phyloP scores from a whole-genome alignment of 1,284 basidiomycete species.

The Sporisorium scitamineum region DNA sequence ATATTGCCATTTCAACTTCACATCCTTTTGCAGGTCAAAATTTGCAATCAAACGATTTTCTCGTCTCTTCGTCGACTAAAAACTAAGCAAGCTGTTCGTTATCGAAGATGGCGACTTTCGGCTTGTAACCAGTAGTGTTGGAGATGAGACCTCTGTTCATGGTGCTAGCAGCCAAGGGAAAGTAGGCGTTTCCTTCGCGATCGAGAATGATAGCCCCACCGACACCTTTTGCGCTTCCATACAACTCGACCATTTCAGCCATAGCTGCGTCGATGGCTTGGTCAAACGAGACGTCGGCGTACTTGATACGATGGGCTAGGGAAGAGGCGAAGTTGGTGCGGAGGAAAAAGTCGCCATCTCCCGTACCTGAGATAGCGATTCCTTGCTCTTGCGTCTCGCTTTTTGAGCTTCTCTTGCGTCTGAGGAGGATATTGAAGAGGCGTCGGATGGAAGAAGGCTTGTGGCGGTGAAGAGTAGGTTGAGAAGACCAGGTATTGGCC shows the following conservation, averaged over 20 bases:
- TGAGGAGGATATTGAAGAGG: not conserved
- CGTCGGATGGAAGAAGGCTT: not conserved
- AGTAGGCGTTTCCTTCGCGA: slow-evolving; percentile 74
- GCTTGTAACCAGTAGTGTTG: slow-evolving; percentile 74
- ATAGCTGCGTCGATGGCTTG: slow-evolving; percentile 76
- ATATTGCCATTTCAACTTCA: too few relatives aligned
- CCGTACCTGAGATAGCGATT: slow-evolving; percentile 83
- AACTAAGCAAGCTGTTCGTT: slow-evolving; percentile 73
- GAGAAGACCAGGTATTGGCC: slow-evolving; percentile 79
- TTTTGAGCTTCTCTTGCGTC: not conserved
- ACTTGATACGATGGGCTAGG: slow-evolving; percentile 78
- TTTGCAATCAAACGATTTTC: not conserved
- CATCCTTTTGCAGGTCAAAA: not conserved
- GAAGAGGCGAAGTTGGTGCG: slow-evolving; percentile 77
- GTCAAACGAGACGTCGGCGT: slow-evolving; percentile 68
- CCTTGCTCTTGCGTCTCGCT: slow-evolving; percentile 69
- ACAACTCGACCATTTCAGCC: slow-evolving; percentile 74
- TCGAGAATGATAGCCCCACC: slow-evolving; percentile 78
- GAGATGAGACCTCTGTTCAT: slow-evolving; percentile 84
- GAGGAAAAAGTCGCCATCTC: slow-evolving; percentile 86
- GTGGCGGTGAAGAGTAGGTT: not conserved
- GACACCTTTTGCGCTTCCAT: slow-evolving; percentile 76
- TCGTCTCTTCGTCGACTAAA: not conserved
- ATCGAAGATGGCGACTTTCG: slow-evolving; percentile 80
- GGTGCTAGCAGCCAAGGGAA: slow-evolving; percentile 76